Evolutionary conservation across 139 green algal species (phyloP).

Genomic region (Dunaliella primolecta): DNA sequence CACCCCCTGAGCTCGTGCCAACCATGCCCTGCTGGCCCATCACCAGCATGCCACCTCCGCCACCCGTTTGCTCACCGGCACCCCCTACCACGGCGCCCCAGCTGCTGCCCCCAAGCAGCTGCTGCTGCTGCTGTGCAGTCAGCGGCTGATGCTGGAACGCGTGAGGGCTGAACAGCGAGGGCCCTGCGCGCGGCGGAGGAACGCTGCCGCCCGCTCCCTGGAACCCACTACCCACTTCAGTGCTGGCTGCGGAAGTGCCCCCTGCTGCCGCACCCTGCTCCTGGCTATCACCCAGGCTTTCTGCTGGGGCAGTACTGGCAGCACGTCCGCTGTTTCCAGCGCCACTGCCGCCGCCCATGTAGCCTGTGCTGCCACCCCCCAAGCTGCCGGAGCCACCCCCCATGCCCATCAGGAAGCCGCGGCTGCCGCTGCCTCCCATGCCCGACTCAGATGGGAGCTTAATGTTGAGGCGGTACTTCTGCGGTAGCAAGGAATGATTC

Average conservation of each 20-base stretch:
- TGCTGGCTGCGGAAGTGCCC: not conserved
- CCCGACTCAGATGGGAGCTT: slow-evolving; percentile 51
- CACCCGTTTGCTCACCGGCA: not conserved
- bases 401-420: too few relatives aligned
- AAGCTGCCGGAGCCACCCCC: too few relatives aligned
- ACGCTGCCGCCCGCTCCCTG: too few relatives aligned
- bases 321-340: not conserved
- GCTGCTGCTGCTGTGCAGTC: too few relatives aligned
- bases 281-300: slow-evolving; percentile 3
- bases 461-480: slow-evolving; percentile 90
- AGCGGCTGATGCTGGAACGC: not conserved
- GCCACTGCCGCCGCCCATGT: not conserved
- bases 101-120: not conserved
- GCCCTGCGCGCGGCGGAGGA: too few relatives aligned
- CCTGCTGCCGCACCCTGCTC: not conserved
- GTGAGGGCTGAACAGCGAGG: not conserved
- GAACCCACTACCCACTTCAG: not conserved
- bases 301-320: not conserved
- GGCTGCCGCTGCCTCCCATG: slow-evolving; percentile 8
- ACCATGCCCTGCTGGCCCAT: not conserved
- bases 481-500: too few relatives aligned
- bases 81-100: not conserved
- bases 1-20: not conserved
- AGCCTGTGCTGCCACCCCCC: not conserved
- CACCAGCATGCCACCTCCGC: not conserved